A percentile compares a stretch with the other conserved stretches of the same genome.
phyloP scores from a whole-genome alignment of 768 basidiomycete species.

The Leccinum incarnatum region DNA sequence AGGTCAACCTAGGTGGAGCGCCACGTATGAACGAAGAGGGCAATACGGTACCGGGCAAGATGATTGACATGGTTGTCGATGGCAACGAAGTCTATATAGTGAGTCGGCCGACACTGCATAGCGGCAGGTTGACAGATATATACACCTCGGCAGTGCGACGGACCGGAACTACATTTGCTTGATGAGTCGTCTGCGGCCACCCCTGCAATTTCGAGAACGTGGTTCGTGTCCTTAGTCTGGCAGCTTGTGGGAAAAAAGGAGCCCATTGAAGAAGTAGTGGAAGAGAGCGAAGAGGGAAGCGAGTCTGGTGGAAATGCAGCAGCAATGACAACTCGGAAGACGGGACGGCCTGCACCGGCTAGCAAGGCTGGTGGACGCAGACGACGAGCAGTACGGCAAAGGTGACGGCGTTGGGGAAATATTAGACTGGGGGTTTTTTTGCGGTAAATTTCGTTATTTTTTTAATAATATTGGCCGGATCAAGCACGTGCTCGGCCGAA shows the following conservation, averaged over 20 bases:
- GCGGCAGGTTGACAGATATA: conserved; percentile 10
- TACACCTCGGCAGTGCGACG: conserved; percentile 49
- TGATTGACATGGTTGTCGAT: conserved; percentile 81
- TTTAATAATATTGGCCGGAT: not conserved
- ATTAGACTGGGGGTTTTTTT: not conserved
- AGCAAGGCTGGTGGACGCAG: conserved; percentile 62
- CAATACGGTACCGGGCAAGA: conserved; percentile 44
- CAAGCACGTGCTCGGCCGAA: conserved; percentile 8
- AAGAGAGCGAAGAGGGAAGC: conserved; percentile 39
- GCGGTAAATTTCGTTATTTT: not conserved
- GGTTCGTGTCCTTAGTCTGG: conserved; percentile 54
- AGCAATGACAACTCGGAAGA: conserved; percentile 25
- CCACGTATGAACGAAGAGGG: conserved; percentile 56
- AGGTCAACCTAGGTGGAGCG: conserved; percentile 61
- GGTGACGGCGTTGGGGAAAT: conserved; percentile 26
- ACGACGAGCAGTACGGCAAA: conserved; percentile 54
- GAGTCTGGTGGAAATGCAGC: conserved; percentile 47
- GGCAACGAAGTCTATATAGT: conserved; percentile 74
- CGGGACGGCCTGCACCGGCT: conserved; percentile 37
- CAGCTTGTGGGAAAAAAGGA: conserved; percentile 20
- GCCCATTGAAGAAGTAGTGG: conserved; percentile 24
- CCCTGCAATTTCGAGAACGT: conserved; percentile 64
- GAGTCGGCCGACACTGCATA: conserved; percentile 33
- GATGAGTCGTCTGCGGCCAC: conserved; percentile 55
- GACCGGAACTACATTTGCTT: conserved; percentile 53